Base-by-base conservation (phyloP, 164 flowering plant genomes). In the Aristolochia contorta region DNA sequence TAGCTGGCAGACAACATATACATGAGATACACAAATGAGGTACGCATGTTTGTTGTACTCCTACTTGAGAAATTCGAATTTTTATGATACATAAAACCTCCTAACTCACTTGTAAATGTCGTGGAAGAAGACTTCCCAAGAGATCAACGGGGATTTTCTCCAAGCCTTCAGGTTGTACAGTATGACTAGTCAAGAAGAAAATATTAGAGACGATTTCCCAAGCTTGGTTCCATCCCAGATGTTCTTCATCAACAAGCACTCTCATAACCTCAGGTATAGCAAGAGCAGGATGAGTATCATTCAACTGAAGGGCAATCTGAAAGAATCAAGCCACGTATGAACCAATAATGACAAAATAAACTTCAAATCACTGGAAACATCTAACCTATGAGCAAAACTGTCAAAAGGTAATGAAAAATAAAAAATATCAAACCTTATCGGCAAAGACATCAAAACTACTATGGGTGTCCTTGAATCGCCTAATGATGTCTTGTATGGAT, bases 281-380 rank as follows among this genome's bases (percentile, higher is more conserved):
- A 61, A 83, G 77, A 61, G 83, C 65, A 51, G 88, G 83, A 62
- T 81, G 82, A 45, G 84, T 84, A 67, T 84, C 89, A 66, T 75
- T 84, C 37, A 84, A 71, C 63, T 84, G 86, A 59, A 81, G 53
- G 54, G 84, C 83, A 49, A 83, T 77, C 83, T 83, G 70, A 50
- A 71, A 47, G 25, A 63, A 15, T 12, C 4, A 16, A 53, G 15
- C 19, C 9, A 6, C 54, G 46, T 46, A 22, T 24, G 56, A 60
- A 20, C 12, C n/a, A 20, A 32, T 21, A 27, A 13, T n/a, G 41
- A 60, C 23, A 22, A 19, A 55, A 4, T 10, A 24, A 20, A 16
- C n/a, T 45, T 19, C 24, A 41, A 14, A 54, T 27, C 7, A 43
- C 10, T 1, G 9, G 25, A 4, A 45, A 54, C 50, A 45, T 43